Evolutionary conservation across 1,284 basidiomycete genomes (phyloP), one percentile per base, ranked within the genome.

Genomic region (Volvariella surrecta): DNA sequence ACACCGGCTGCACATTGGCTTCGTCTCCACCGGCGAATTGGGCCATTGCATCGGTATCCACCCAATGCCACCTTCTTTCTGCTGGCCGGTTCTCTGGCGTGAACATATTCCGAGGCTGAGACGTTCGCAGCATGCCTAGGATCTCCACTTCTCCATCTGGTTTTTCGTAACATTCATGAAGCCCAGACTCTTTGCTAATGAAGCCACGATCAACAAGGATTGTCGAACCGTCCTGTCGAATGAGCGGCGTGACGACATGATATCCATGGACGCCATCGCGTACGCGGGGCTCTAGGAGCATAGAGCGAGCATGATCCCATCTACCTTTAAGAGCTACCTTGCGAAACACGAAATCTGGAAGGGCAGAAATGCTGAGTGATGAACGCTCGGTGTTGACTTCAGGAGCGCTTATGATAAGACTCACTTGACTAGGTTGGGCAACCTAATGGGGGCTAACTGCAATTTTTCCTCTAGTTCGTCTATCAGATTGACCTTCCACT

Each of bases 401-500:
- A 18, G 15, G n/a, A n/a, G 20, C 8, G 40, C 44, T 30, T 40
- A 40, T 37, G 28, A 50, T 54, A 43, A 50, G 43, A 50, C 53
- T 52, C 51, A 96, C 93, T 98, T 95, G 67, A 99, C 82, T 60
- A 79, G 79, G 34, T 72, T 73, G 1, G 95, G 95, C 18, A 99
- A 68, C 18, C 70, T 59, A 47, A 99, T 75, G 0, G 96, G 88
- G 28, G 80, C 77, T 21, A 85, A 74, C 48, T 84, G 74, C 20
- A 98, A 68, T 65, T 98, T 97, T 61, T 89, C 82, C 58, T 97
- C 89, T 35, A 99, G 72, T 57, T 98, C 91, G 51, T 97, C 90
- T 51, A 99, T 97, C 47, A 99, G 72, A 42, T 79, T 76, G 22
- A 97, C 70, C 64, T 99, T 99, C 96, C 96, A 99, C 58, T 90